A percentile compares a stretch with the other conserved stretches of the same genome.
phyloP scores from a whole-genome alignment of 257 asterid species.

The Buddleja alternifolia region DNA sequence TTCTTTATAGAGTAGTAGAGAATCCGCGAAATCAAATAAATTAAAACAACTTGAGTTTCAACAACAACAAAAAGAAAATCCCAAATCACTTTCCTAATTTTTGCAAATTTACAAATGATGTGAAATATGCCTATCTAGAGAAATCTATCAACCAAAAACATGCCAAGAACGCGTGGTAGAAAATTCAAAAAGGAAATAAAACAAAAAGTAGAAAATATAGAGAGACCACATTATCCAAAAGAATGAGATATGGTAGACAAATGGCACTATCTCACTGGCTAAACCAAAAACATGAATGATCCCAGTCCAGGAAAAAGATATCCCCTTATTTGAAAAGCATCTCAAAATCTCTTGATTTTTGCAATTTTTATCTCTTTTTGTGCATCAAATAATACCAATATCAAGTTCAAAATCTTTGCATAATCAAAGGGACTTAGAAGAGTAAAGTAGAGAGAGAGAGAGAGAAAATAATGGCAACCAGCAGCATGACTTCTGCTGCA shows the following conservation, averaged over 20 bases:
- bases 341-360: conserved; percentile 23
- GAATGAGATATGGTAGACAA: conserved; percentile 63
- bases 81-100: too few relatives aligned
- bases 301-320: conserved; percentile 66
- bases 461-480: conserved; percentile 58
- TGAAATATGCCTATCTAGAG: too few relatives aligned
- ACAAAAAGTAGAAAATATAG: not conserved
- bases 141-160: not conserved
- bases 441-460: conserved; percentile 2
- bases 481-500: conserved; percentile 75
- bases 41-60: too few relatives aligned
- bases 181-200: not conserved
- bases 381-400: conserved; percentile 22
- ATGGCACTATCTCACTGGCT: conserved; percentile 62
- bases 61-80: too few relatives aligned
- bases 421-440: conserved; percentile 1
- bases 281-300: conserved; percentile 38
- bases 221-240: conserved; percentile 65
- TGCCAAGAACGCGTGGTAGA: not conserved
- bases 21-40: too few relatives aligned
- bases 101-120: too few relatives aligned
- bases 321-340: conserved; percentile 47
- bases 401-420: conserved; percentile 13
- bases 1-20: too few relatives aligned
- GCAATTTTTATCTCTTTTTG: conserved; percentile 22